Conservation (phyloP, 225 moss, liverwort and hornwort species). For the Pseudoscleropodium purum region DNA sequence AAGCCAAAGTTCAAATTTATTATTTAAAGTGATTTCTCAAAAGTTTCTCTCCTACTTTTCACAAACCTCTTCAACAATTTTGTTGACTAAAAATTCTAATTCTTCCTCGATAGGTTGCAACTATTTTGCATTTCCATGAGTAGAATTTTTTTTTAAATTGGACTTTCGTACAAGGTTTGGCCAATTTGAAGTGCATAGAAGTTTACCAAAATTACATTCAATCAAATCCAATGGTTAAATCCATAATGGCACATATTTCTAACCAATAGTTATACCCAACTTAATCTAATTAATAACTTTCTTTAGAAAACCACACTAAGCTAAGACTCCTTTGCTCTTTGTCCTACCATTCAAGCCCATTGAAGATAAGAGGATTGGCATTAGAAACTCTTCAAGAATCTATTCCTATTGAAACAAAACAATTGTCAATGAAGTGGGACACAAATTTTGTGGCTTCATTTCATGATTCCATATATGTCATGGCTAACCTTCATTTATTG, state of each 20-base stretch:
- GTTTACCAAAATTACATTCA: not conserved
- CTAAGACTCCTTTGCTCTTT: fast-evolving
- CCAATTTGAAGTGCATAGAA: not conserved
- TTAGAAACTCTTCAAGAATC: fast-evolving
- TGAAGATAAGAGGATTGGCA: not conserved
- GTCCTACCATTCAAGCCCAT: fast-evolving
- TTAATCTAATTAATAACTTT: not conserved
- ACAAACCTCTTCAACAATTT: not conserved
- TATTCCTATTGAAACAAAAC: not conserved
- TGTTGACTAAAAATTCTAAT: not conserved
- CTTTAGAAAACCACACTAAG: fast-evolving
- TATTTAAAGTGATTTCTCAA: not conserved
- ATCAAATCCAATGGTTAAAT: not conserved
- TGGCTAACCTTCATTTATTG: not conserved
- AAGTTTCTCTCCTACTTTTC: not conserved
- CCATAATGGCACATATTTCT: no score
- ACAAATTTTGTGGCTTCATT: not conserved
- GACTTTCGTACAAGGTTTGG: not conserved
- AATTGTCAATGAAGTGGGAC: fast-evolving
- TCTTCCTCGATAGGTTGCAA: not conserved
- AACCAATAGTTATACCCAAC: not conserved
- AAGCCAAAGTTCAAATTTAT: not conserved
- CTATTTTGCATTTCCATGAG: not conserved
- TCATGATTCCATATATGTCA: not conserved
- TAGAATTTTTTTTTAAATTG: no score